Conservation (phyloP, 805 yeast genomes). For the Kluyveromyces dobzhanskii region DNA sequence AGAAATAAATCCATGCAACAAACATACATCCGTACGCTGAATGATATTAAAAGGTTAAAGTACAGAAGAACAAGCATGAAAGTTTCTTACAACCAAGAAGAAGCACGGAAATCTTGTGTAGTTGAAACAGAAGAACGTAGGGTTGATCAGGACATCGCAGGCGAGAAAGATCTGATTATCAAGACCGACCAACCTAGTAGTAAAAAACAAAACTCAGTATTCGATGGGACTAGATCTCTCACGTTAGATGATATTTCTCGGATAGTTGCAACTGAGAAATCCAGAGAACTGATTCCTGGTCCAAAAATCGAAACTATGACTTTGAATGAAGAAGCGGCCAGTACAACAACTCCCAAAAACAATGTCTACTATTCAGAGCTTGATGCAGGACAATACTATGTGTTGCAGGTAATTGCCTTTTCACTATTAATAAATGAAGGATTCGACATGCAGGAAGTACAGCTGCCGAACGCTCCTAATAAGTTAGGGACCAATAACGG, state of each 20-base stretch:
- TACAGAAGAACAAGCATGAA: constrained; percentile 60
- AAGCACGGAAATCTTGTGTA: constrained; percentile 58
- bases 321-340: constrained; percentile 20
- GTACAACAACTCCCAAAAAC: constrained; percentile 17
- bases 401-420: constrained; percentile 47
- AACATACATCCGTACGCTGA: constrained; percentile 59
- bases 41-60: constrained; percentile 68
- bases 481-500: constrained; percentile 28
- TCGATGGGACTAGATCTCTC: constrained; percentile 73
- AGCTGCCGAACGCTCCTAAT: constrained; percentile 64
- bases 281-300: constrained; percentile 78
- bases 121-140: constrained; percentile 42
- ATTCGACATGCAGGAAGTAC: constrained; percentile 14
- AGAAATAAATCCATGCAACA: constrained; percentile 31
- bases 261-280: constrained; percentile 95
- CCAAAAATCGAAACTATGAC: constrained; percentile 75
- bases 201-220: constrained; percentile 35
- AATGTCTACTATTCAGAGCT: constrained; percentile 54
- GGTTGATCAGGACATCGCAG: constrained; percentile 11
- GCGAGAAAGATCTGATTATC: constrained; percentile 27
- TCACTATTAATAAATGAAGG: constrained; percentile 18
- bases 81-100: constrained; percentile 41
- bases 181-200: constrained; percentile 44
- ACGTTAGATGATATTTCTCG: constrained; percentile 95
- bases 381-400: constrained; percentile 35